A percentile compares a stretch with the other conserved stretches of the same genome.
phyloP scores from a whole-genome alignment of 1,139 yeast species.

The Debaryomyces nepalensis region DNA sequence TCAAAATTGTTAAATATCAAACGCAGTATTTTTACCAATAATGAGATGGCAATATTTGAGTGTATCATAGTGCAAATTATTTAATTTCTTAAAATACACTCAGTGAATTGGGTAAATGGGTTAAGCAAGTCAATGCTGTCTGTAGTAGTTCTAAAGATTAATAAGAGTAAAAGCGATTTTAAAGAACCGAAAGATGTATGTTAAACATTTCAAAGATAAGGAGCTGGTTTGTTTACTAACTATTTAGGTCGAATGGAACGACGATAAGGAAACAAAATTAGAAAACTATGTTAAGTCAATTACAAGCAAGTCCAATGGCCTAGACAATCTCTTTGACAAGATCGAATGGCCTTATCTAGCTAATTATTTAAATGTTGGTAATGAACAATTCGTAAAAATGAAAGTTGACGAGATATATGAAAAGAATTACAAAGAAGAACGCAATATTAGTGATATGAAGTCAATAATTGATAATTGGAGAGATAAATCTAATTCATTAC shows the following conservation, averaged over 20 bases:
- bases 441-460: neutral
- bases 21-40: neutral
- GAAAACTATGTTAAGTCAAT: constrained; percentile 19
- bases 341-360: constrained; percentile 26
- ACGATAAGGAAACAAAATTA: constrained; percentile 23
- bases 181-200: constrained; percentile 10
- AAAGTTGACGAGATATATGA: constrained; percentile 32
- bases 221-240: constrained; percentile 12
- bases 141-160: constrained; percentile 13
- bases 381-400: constrained; percentile 25
- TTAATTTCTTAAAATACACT: neutral
- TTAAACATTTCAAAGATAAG: neutral
- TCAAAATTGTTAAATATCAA: no score
- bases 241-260: constrained; percentile 25
- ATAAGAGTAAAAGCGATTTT: constrained; percentile 6
- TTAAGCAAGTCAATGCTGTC: constrained; percentile 12
- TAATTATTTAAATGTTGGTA: constrained; percentile 20
- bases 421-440: constrained; percentile 12
- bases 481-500: constrained; percentile 20
- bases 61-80: neutral
- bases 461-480: constrained; percentile 22
- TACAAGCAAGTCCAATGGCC: neutral
- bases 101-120: neutral
- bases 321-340: constrained; percentile 20
- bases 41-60: neutral